Evolutionary conservation across 2,329 filamentous ascomycete species (phyloP), one percentile per base, ranked within the genome.

Genomic region (Phaeoacremonium minimum): DNA sequence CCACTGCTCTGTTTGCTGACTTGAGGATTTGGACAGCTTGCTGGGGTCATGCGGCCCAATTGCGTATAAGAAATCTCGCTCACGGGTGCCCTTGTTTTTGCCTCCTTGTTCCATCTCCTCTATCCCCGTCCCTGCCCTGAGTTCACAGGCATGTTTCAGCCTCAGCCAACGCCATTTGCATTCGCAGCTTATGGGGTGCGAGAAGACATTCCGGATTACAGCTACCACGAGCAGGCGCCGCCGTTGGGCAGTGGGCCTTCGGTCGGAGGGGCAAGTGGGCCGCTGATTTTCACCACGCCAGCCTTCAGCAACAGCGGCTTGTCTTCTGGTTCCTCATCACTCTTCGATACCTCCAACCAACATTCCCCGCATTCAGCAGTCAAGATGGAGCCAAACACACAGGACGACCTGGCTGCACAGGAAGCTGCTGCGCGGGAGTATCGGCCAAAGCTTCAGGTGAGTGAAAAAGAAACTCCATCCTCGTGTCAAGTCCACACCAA

Each of bases 341-440:
- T 47, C 37, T 33, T 48, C 38, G 53, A 47, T 40, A 37, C 46
- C 35, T 46, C 33, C 43, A 13, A 38, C 44, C 30, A 33, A 18
- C 26, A 12, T 15, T 18, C 17, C 4, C 39, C 15, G 35, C 46
- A 11, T 39, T 45, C 13, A 19, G 36, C 38, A 37, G 34, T 53
- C 49, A 61, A 63, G 46, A 69, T 68, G 64, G 61, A 66, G 32
- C 50, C 51, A 22, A 52, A 49, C 38, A 32, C 50, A 12, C 46
- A 46, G 30, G 58, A 67, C 45, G 72, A 73, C 43, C 58, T 79
- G 36, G 68, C 65, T 28, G 76, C 75, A 35, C 77, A 83, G 56
- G 75, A 82, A 55, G 74, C 72, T 32, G 70, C 78, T 18, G 78
- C 78, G 8, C 63, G 71, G 38, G 69, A 76, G 28, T 83, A 78